Conservation (phyloP, 352 stramenopile genomes). For the Phytophthora syringae region DNA sequence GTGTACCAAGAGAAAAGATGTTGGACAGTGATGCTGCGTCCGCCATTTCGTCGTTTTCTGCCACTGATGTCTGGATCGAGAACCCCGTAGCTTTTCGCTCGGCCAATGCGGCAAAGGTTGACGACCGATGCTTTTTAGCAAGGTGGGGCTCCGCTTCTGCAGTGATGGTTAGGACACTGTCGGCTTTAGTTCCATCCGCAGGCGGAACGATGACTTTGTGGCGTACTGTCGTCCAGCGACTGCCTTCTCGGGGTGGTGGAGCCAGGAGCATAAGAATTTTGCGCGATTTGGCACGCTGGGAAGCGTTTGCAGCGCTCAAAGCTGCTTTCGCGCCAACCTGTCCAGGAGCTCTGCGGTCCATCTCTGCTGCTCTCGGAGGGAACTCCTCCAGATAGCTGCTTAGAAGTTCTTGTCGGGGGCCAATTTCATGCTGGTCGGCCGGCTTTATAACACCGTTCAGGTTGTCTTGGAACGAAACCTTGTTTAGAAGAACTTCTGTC, state of each 20-base stretch:
- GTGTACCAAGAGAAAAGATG: slow-evolving; percentile 69
- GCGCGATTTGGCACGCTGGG: slow-evolving; percentile 20
- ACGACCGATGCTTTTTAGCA: not conserved
- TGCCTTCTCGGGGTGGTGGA: slow-evolving; percentile 22
- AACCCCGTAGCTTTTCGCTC: slow-evolving; percentile 17
- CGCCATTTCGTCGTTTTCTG: slow-evolving; percentile 1
- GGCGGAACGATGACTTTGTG: slow-evolving; percentile 25
- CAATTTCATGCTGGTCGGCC: not conserved
- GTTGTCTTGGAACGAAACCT: not conserved
- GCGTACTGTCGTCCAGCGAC: slow-evolving; percentile 32
- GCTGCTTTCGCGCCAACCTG: slow-evolving; percentile 28
- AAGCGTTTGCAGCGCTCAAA: slow-evolving; percentile 20
- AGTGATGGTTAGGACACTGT: slow-evolving; percentile 18
- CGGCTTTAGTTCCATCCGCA: slow-evolving; percentile 1
- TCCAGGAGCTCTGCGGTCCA: slow-evolving; percentile 27
- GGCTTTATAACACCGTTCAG: not conserved
- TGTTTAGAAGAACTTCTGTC: slow-evolving; percentile 20
- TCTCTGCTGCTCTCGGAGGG: slow-evolving; percentile 16
- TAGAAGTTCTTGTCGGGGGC: slow-evolving; percentile 13
- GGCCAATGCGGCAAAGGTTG: not conserved
- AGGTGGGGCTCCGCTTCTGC: slow-evolving; percentile 21
- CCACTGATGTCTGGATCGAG: slow-evolving; percentile 1
- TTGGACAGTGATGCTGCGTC: slow-evolving; percentile 50
- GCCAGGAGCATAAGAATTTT: slow-evolving; percentile 28
- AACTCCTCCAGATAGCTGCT: slow-evolving; percentile 32